Evolutionary conservation across 202 grass and related monocot species (phyloP).

Genomic region (Carex sylvatica): DNA sequence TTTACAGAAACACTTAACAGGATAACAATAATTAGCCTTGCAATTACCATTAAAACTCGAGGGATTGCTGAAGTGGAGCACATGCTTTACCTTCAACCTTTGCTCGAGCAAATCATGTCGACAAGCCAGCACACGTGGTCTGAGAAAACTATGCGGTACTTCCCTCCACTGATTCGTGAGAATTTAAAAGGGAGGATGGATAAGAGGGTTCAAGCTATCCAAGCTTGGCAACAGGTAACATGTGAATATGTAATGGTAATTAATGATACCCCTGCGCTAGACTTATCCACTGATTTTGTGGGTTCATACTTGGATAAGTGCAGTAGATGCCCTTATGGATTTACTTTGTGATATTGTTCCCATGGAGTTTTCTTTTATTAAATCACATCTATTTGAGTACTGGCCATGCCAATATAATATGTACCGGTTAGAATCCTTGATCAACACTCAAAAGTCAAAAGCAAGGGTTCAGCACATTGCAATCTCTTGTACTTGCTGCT

Average conservation of each 20-base stretch:
- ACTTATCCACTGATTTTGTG: constrained; percentile 23
- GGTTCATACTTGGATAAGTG: neutral
- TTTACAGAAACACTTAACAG: constrained; percentile 99
- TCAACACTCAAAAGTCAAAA: neutral
- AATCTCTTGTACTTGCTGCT: neutral
- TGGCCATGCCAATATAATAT: neutral
- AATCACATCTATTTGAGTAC: neutral
- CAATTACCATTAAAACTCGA: constrained; percentile 95
- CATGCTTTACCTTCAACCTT: constrained; percentile 87
- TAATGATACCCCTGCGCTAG: neutral
- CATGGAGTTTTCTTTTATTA: neutral
- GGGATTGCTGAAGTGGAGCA: constrained; percentile 98
- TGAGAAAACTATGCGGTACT: constrained; percentile 77
- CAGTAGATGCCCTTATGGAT: neutral
- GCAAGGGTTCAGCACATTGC: neutral
- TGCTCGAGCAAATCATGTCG: constrained; percentile 96
- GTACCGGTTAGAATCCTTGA: neutral
- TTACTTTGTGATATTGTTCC: neutral
- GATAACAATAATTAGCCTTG: constrained; percentile 99
- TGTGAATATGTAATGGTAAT: neutral
- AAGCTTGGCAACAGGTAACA: constrained; percentile 80
- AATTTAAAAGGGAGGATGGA: constrained; percentile 68
- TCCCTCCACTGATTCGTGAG: constrained; percentile 75
- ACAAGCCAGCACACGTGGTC: constrained; percentile 95
- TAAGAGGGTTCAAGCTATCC: constrained; percentile 88